phyloP scores from a whole-genome alignment of 305 asterid species.

The Petunia hybrid region DNA sequence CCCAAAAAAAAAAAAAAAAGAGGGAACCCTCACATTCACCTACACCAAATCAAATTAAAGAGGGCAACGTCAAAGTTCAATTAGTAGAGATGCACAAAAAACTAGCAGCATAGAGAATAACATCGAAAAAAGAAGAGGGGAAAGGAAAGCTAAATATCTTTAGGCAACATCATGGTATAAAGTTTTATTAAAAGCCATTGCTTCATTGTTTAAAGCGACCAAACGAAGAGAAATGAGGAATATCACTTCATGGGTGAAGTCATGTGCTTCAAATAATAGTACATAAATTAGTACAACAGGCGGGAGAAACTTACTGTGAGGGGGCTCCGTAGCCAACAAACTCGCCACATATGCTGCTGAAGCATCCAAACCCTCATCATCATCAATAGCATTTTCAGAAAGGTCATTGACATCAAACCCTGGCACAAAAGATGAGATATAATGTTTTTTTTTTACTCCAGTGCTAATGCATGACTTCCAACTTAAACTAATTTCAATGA shows the following conservation, averaged over 20 bases:
- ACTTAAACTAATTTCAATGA: slow-evolving; percentile 22
- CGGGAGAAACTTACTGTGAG: slow-evolving; percentile 64
- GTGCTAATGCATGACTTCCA: not conserved
- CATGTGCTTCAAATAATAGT: not conserved
- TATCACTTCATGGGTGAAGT: slow-evolving; percentile 1
- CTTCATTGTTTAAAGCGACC: not conserved
- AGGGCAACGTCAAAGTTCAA: not conserved
- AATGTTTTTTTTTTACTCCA: not conserved
- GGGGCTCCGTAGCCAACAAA: slow-evolving; percentile 81
- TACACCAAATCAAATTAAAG: not conserved
- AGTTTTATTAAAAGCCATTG: not conserved
- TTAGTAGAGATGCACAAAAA: not conserved
- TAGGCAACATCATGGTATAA: not conserved
- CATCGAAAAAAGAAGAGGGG: not conserved
- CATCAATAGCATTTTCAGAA: slow-evolving; percentile 76
- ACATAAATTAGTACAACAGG: slow-evolving; percentile 7
- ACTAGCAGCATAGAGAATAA: not conserved
- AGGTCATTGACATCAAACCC: slow-evolving; percentile 89
- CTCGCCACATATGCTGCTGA: slow-evolving; percentile 84
- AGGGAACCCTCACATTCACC: not conserved
- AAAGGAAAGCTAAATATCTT: slow-evolving; percentile 13
- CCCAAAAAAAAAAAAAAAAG: not conserved
- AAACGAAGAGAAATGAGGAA: not conserved
- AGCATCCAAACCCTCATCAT: slow-evolving; percentile 77
- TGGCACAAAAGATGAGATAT: slow-evolving; percentile 31